Percentiles rank a stretch among this genome's conserved stretches.
phyloP scores from a whole-genome alignment of 108 stramenopile genomes.

The Nitzschia sp. region DNA sequence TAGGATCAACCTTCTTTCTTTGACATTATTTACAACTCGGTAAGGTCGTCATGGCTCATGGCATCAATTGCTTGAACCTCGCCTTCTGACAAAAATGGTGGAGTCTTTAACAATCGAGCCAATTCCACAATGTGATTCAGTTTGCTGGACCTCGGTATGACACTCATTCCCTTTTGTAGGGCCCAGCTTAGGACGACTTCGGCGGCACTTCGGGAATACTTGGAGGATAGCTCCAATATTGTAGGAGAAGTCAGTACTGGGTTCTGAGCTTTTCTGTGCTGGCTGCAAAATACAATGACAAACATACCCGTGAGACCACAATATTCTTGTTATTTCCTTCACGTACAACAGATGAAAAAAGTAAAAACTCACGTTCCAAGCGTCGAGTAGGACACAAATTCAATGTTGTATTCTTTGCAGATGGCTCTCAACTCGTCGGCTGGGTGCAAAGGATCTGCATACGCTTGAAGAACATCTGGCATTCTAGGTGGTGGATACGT shows the following conservation, averaged over 20 bases:
- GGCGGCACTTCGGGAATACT: constrained; percentile 35
- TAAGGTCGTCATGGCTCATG: constrained; percentile 24
- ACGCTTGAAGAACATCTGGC: constrained; percentile 59
- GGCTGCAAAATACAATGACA: constrained; percentile 6
- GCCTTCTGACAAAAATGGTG: constrained; percentile 33
- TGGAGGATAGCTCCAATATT: constrained; percentile 28
- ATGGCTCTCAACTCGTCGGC: constrained; percentile 40
- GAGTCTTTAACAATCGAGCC: constrained; percentile 21
- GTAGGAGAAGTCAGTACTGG: constrained; percentile 35
- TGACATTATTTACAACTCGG: constrained; percentile 15
- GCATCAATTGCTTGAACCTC: constrained; percentile 44
- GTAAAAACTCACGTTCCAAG: constrained; percentile 32
- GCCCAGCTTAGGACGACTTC: constrained; percentile 64
- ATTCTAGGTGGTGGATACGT: constrained; percentile 40
- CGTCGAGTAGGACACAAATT: constrained; percentile 63
- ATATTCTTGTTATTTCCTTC: too few relatives aligned
- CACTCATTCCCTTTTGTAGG: constrained; percentile 49
- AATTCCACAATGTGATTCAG: constrained; percentile 47
- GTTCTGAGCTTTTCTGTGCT: constrained; percentile 24
- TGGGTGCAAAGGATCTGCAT: constrained; percentile 49
- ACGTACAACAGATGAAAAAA: too few relatives aligned
- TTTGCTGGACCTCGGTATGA: constrained; percentile 54
- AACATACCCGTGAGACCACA: background rate
- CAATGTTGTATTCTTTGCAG: constrained; percentile 50
- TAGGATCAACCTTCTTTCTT: too few relatives aligned